Base-by-base conservation (phyloP, 2,329 filamentous ascomycete species). In the Geoglossum cookeanum region DNA sequence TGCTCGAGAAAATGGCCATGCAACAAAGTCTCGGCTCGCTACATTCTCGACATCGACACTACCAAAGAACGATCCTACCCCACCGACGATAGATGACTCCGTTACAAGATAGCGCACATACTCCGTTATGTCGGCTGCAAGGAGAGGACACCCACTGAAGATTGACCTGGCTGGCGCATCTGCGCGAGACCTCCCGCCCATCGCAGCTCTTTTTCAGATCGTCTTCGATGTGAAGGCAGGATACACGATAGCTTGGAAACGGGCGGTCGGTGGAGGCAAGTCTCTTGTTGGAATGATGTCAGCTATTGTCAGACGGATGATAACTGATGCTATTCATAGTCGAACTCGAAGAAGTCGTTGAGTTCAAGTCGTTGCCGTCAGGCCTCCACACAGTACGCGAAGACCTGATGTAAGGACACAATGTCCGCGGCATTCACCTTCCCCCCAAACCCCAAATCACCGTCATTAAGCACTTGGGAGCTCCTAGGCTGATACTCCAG, bases 351-450 rank as follows among this genome's bases (percentile, higher is more conserved):
- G 88, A 88, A 57, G 81, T 85, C 29, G 88, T 96, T 65, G 92
- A 98, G 71, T 98, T 89, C 78, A 97, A 96, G 71, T 94, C 88
- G 60, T 77, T 98, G 52, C 92, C 92, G 1, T 97, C 91, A 0
- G 92, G 92, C 29, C 71, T 96, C 55, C 92, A 98, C 71, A 85
- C 87, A 58, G 87, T 97, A 22, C 75, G 83, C 35, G 81, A 90
- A 62, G 92, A 98, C 69, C 75, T 97, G 55, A 75, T 85, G 70
- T 79, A 71, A 58, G 68, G 61, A 45, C n/a, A 45, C 42, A 22
- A 6, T 22, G 15, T 22, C n/a, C 42, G n/a, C n/a, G n/a, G n/a
- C 42, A 4, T 17, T 17, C 4, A 45, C 3, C 37, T 6, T 17
- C 52, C n/a, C 39, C 44, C 22, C n/a, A n/a, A n/a, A n/a, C 33